Conservation (phyloP, 768 basidiomycete species). For the Lactifluus echinatus region DNA sequence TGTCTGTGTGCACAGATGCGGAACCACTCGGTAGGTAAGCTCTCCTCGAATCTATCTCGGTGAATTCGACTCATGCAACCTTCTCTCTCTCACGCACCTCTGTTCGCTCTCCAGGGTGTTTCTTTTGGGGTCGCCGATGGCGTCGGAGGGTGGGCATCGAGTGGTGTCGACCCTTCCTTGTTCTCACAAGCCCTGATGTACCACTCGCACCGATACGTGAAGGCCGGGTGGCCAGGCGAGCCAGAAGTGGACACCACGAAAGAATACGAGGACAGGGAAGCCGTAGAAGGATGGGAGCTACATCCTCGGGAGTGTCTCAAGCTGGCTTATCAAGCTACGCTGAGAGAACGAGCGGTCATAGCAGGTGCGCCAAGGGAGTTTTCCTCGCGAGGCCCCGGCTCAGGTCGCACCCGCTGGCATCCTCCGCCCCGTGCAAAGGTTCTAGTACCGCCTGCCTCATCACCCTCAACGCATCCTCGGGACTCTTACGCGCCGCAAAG, state of each 20-base stretch:
- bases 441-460: constrained; percentile 79
- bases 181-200: constrained; percentile 92
- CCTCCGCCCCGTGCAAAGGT: constrained; percentile 35
- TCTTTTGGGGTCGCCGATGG: constrained; percentile 86
- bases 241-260: constrained; percentile 73
- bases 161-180: constrained; percentile 77
- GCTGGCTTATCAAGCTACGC: constrained; percentile 60
- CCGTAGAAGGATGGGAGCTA: constrained; percentile 60
- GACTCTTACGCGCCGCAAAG: constrained; percentile 71
- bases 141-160: constrained; percentile 85
- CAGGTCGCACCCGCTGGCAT: neutral
- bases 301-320: constrained; percentile 63
- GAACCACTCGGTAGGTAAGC: constrained; percentile 59
- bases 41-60: neutral
- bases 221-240: constrained; percentile 72
- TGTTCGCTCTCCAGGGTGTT: constrained; percentile 42
- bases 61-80: constrained; percentile 16
- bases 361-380: constrained; percentile 24
- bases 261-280: constrained; percentile 57
- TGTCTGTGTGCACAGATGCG: constrained; percentile 60
- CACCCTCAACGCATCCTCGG: constrained; percentile 66
- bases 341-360: constrained; percentile 49
- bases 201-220: constrained; percentile 65
- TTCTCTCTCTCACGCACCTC: constrained; percentile 9
- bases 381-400: neutral